These are phyloP conservation scores for Serendipita indica DNA, from an alignment of 768 basidiomycete genomes.

Conservation along the genomic window DNA sequence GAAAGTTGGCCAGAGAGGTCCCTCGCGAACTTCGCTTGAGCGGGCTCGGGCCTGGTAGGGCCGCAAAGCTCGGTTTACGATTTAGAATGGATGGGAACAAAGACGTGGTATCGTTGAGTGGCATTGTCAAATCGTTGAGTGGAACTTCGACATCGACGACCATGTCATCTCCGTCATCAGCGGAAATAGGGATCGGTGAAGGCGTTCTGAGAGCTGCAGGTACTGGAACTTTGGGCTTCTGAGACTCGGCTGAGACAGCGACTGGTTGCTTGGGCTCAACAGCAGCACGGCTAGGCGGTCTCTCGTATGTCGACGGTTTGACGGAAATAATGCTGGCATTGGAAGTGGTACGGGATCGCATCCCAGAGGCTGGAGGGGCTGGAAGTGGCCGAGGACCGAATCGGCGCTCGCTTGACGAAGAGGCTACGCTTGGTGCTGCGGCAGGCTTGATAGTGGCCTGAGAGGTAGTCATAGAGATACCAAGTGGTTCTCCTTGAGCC, in stretches of 20 bases:
- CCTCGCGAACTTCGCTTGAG: not conserved
- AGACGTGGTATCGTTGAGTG: not conserved
- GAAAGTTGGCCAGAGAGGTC: too few species aligned
- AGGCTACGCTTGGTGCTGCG: not conserved
- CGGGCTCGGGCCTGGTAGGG: not conserved
- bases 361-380: not conserved
- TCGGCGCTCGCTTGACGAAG: not conserved
- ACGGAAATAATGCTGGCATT: not conserved
- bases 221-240: not conserved
- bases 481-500: too few species aligned
- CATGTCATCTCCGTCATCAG: not conserved
- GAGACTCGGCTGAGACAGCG: not conserved
- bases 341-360: not conserved
- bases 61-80: not conserved
- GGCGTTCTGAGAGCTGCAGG: not conserved
- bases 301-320: not conserved
- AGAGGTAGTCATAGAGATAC: too few species aligned
- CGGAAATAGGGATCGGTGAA: not conserved
- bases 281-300: not conserved
- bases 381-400: conserved; percentile 1
- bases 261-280: not conserved
- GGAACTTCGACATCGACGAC: not conserved
- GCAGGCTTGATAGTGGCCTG: too few species aligned
- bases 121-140: not conserved
- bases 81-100: not conserved